Percentiles rank a stretch among this genome's conserved stretches.
Evolutionary conservation across 805 yeast genomes (phyloP).

Genomic region (Kodamaea fukazawae): DNA sequence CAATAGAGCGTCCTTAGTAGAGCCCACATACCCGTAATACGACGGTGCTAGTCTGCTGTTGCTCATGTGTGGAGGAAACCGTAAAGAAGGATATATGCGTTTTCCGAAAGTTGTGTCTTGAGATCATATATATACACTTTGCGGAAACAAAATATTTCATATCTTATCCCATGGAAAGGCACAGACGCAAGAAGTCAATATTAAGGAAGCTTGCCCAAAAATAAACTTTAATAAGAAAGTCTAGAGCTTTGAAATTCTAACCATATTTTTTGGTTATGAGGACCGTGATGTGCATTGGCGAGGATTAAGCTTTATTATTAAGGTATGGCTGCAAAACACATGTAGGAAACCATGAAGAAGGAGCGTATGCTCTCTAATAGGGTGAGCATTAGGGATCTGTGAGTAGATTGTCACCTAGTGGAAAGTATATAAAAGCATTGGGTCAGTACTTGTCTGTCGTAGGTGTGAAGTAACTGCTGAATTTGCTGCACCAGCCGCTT

Average conservation of each 20-base stretch:
- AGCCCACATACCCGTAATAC: constrained; percentile 71
- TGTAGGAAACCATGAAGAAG: too few relatives aligned
- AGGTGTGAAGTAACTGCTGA: too few relatives aligned
- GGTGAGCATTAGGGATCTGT: too few relatives aligned
- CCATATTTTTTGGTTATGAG: too few relatives aligned
- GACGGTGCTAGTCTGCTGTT: constrained; percentile 45
- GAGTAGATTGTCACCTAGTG: too few relatives aligned
- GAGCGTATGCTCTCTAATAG: too few relatives aligned
- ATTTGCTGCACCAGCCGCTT: too few relatives aligned
- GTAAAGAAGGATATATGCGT: background rate
- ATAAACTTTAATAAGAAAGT: constrained; percentile 1
- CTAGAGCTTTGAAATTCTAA: too few relatives aligned
- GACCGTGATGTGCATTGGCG: too few relatives aligned
- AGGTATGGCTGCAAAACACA: constrained; percentile 2
- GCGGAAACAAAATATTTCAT: constrained; percentile 9
- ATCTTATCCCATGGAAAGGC: constrained; percentile 5
- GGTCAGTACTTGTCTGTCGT: too few relatives aligned
- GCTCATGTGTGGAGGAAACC: background rate
- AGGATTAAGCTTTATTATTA: constrained; percentile 1
- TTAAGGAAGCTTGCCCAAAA: constrained; percentile 4
- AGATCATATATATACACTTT: constrained; percentile 5
- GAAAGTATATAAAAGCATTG: too few relatives aligned
- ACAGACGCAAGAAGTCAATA: constrained; percentile 4
- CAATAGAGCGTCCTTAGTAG: constrained; percentile 79
- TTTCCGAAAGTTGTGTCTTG: background rate